A percentile compares a stretch with the other conserved stretches of the same genome.
Evolutionary conservation across 495 filamentous ascomycete genomes (phyloP).

Genomic region (Lophium mytilinum): DNA sequence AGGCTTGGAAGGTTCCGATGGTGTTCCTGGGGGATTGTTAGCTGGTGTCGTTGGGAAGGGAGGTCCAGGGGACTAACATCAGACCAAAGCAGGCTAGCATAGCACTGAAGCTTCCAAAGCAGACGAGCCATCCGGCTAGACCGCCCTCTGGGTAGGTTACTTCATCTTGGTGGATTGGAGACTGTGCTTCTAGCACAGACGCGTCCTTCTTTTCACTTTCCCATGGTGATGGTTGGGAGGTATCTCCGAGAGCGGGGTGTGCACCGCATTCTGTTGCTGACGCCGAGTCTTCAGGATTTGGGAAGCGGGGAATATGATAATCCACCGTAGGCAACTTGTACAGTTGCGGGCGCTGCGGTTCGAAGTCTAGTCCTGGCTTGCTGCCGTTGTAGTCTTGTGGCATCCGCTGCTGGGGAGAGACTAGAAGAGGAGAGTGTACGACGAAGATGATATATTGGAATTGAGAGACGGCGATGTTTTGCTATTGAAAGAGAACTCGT

Average conservation of each 20-base stretch:
- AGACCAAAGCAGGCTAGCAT: slow-evolving; percentile 33
- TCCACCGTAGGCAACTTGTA: slow-evolving; percentile 16
- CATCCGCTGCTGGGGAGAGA: slow-evolving; percentile 22
- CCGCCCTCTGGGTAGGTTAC: slow-evolving; percentile 36
- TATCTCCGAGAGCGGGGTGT: slow-evolving; percentile 12
- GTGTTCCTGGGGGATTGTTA: slow-evolving; percentile 25
- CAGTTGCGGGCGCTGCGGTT: slow-evolving; percentile 1
- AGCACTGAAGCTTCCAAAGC: slow-evolving; percentile 32
- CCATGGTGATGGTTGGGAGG: slow-evolving; percentile 1
- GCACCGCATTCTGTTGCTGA: slow-evolving; percentile 13
- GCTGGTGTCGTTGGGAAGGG: background rate
- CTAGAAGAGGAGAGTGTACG: background rate
- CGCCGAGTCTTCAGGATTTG: background rate
- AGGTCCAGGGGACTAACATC: slow-evolving; percentile 22
- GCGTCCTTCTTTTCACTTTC: background rate
- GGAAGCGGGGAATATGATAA: slow-evolving; percentile 13
- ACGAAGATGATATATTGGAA: background rate
- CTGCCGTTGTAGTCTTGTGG: slow-evolving; percentile 32
- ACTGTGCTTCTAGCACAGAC: slow-evolving; percentile 6
- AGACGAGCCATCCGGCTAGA: slow-evolving; percentile 35
- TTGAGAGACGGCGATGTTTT: background rate
- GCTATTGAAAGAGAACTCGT: too few relatives aligned
- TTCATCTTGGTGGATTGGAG: slow-evolving; percentile 13
- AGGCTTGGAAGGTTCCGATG: slow-evolving; percentile 35
- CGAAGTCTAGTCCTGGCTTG: slow-evolving; percentile 33